Percentiles rank a stretch among this genome's conserved stretches.
Conservation (phyloP, 202 grass and related monocot genomes). For the Zoysia matrella region DNA sequence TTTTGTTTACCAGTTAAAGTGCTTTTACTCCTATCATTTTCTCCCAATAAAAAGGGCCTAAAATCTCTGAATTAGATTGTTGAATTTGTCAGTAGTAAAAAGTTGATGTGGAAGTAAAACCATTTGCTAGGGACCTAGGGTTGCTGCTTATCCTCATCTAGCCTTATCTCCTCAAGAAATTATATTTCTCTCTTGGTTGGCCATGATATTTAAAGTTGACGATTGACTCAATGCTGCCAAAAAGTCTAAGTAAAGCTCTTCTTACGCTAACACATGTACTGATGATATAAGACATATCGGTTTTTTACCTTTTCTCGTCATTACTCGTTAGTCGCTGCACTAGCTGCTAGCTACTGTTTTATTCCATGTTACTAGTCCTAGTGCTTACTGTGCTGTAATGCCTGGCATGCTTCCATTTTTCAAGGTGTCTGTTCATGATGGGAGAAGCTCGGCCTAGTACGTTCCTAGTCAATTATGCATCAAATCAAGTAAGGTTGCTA, state of each 20-base stretch:
- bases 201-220: conserved; percentile 44
- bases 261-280: conserved; percentile 26
- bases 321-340: background rate
- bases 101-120: conserved; percentile 36
- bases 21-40: conserved; percentile 48
- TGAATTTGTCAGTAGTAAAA: conserved; percentile 33
- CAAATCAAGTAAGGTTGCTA: background rate
- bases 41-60: conserved; percentile 19
- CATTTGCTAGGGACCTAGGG: conserved; percentile 17
- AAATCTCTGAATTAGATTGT: conserved; percentile 39
- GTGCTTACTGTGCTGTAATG: background rate
- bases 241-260: conserved; percentile 1
- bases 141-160: conserved; percentile 1
- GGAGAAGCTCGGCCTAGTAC: background rate
- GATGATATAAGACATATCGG: background rate
- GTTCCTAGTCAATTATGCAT: background rate
- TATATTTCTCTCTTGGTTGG: conserved; percentile 20
- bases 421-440: background rate
- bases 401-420: conserved; percentile 13
- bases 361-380: conserved; percentile 1
- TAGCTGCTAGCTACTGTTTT: background rate
- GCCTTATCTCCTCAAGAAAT: conserved; percentile 41
- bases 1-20: conserved; percentile 17
- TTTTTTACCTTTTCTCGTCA: background rate
- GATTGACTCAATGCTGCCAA: conserved; percentile 26